These are phyloP conservation scores for Penicillium odoratum DNA, from an alignment of 495 filamentous ascomycete genomes.

Conservation along the genomic window DNA sequence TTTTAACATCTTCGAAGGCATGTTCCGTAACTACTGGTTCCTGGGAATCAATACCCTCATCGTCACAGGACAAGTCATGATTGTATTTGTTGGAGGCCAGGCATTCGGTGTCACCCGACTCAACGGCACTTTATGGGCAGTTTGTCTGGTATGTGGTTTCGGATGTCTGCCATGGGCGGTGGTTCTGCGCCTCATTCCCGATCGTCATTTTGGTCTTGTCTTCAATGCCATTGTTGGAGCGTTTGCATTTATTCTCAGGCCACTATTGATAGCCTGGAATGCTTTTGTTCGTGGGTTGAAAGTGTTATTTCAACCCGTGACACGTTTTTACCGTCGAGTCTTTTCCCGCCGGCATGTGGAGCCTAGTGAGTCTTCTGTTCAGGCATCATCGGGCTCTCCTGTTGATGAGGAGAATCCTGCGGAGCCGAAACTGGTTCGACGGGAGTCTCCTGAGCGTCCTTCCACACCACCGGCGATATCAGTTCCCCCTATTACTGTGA, in stretches of 20 bases:
- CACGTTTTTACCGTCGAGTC: slow-evolving; percentile 24
- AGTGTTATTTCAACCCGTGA: slow-evolving; percentile 23
- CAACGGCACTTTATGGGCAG: slow-evolving; percentile 69
- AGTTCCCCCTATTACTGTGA: slow-evolving; percentile 42
- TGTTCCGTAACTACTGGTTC: slow-evolving; percentile 77
- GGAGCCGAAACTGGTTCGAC: slow-evolving; percentile 8
- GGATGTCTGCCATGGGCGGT: slow-evolving; percentile 75
- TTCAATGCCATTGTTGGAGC: slow-evolving; percentile 35
- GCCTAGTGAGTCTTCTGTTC: background rate
- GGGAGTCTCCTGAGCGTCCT: slow-evolving; percentile 23
- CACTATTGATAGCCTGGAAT: slow-evolving; percentile 26
- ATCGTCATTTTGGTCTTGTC: slow-evolving; percentile 50
- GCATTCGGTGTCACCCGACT: slow-evolving; percentile 75
- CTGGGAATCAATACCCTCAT: slow-evolving; percentile 78
- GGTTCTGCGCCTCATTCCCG: slow-evolving; percentile 66
- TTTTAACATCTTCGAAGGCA: slow-evolving; percentile 86
- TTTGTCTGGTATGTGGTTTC: slow-evolving; percentile 69
- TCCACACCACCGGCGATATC: slow-evolving; percentile 21
- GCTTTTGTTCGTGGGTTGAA: slow-evolving; percentile 20
- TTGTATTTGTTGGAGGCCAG: slow-evolving; percentile 70
- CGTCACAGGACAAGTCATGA: slow-evolving; percentile 76
- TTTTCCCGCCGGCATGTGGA: slow-evolving; percentile 3
- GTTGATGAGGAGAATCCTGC: slow-evolving; percentile 18
- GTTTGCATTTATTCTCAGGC: slow-evolving; percentile 30
- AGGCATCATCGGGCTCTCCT: background rate